Conservation (phyloP, 768 basidiomycete species). For the Mycena galericulata region DNA sequence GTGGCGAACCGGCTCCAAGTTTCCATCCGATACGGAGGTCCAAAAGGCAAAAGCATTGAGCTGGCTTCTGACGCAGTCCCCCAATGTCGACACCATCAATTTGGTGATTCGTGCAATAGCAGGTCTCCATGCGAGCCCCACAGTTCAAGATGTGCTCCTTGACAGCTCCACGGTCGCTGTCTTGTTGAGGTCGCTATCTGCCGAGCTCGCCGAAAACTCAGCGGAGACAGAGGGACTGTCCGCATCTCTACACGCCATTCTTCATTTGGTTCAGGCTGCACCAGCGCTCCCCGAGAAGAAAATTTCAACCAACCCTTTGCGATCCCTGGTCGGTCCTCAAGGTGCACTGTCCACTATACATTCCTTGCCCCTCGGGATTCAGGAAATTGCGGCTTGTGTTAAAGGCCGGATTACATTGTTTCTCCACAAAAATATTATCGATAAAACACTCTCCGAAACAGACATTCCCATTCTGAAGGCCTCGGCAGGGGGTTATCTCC, state of each 20-base stretch:
- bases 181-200: neutral
- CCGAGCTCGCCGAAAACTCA: neutral
- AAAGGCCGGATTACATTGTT: neutral
- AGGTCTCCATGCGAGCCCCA: neutral
- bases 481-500: neutral
- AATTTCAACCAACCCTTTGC: neutral
- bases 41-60: slow-evolving; percentile 6
- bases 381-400: neutral
- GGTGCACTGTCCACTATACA: neutral
- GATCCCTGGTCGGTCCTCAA: neutral
- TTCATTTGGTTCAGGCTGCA: neutral
- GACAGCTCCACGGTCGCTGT: neutral
- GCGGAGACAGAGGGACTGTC: neutral
- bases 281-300: neutral
- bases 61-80: slow-evolving; percentile 1
- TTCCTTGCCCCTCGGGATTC: neutral
- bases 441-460: neutral
- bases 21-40: neutral
- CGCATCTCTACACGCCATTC: neutral
- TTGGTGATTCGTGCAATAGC: neutral
- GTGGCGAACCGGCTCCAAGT: neutral
- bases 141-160: slow-evolving; percentile 3
- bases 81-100: neutral
- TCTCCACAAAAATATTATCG: neutral
- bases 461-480: neutral